Percentiles rank a stretch among this genome's conserved stretches.
Evolutionary conservation across 768 basidiomycete genomes (phyloP).

Genomic region (Suillus luteus): DNA sequence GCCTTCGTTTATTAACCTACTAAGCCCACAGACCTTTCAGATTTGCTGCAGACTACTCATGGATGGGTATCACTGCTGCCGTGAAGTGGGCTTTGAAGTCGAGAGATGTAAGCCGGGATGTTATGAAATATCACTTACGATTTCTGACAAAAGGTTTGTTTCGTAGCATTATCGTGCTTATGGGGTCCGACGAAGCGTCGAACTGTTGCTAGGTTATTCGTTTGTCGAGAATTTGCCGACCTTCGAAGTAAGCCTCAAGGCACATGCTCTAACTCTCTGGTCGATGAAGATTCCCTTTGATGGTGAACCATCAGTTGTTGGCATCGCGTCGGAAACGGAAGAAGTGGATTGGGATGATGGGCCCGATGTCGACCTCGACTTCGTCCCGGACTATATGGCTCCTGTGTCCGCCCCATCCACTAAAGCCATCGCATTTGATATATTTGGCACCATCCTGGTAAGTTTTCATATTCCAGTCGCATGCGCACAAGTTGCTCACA

Average conservation of each 20-base stretch:
- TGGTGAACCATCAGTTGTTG: not conserved
- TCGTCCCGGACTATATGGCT: not conserved
- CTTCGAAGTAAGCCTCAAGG: not conserved
- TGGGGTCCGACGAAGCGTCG: not conserved
- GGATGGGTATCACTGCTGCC: slow-evolving; percentile 3
- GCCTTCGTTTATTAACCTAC: not conserved
- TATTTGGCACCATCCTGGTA: not conserved
- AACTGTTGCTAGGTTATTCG: not conserved
- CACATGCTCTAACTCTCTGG: not conserved
- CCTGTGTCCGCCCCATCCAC: not conserved
- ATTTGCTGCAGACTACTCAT: slow-evolving; percentile 7
- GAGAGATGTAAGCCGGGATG: not conserved
- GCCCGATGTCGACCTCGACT: not conserved
- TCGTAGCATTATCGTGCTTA: not conserved
- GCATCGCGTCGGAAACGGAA: not conserved
- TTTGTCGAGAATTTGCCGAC: not conserved
- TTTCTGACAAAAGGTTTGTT: not conserved
- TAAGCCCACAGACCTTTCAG: not conserved
- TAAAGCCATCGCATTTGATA: slow-evolving; percentile 5
- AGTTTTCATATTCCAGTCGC: not conserved
- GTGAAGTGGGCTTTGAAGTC: slow-evolving; percentile 3
- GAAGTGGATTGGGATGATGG: slow-evolving; percentile 10
- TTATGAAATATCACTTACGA: not conserved
- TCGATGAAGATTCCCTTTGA: slow-evolving; percentile 5
- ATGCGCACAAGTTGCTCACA: not conserved